Percentiles rank a stretch among this genome's conserved stretches.
Conservation (phyloP, 495 filamentous ascomycete genomes). For the Echria macrotheca region DNA sequence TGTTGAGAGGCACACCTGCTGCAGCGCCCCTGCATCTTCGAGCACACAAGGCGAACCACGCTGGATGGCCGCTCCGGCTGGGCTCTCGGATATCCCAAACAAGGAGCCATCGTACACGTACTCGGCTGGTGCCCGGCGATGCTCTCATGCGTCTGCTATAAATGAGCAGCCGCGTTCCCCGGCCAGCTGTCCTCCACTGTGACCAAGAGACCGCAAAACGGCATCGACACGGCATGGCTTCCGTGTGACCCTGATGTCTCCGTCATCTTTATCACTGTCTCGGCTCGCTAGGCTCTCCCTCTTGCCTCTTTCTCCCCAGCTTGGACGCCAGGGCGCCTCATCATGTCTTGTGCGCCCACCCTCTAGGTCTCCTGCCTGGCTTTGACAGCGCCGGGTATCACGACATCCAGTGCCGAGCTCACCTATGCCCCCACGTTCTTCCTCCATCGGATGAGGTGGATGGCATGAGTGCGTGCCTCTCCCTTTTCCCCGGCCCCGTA, state of each 20-base stretch:
- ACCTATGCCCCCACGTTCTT: neutral
- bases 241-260: conserved; percentile 10
- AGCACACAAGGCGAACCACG: neutral
- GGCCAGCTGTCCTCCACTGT: neutral
- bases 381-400: conserved; percentile 15
- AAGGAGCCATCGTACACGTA: conserved; percentile 4
- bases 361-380: conserved; percentile 8
- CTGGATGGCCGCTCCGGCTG: neutral
- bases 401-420: conserved; percentile 4
- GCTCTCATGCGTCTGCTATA: conserved; percentile 8
- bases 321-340: conserved; percentile 4
- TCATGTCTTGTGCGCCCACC: conserved; percentile 10
- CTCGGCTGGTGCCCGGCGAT: conserved; percentile 1
- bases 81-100: conserved; percentile 10
- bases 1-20: no score
- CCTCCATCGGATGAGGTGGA: no score
- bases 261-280: conserved; percentile 19
- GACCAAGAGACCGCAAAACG: neutral
- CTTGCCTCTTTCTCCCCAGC: conserved; percentile 1
- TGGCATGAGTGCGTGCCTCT: no score
- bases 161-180: conserved; percentile 6
- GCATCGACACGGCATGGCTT: neutral
- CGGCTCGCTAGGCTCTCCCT: conserved; percentile 6
- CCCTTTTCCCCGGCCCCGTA: conserved; percentile 5
- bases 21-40: conserved; percentile 13